A percentile compares a stretch with the other conserved stretches of the same genome.
Conservation (phyloP, 371 early-diverging fungal species). For the Globomyces sp. region DNA sequence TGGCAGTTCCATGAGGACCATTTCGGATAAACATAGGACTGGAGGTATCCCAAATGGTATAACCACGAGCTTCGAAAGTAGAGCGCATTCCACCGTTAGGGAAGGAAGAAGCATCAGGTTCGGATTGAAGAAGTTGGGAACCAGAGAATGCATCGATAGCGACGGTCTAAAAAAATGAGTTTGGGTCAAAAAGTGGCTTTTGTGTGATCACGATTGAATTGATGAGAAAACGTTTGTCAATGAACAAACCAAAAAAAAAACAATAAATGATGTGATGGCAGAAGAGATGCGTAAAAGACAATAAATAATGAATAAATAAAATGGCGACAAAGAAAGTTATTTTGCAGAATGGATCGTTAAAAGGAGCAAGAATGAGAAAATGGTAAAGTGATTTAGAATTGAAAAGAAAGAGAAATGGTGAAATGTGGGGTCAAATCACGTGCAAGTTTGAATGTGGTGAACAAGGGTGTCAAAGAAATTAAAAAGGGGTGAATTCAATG, state of each 20-base stretch:
- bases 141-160: constrained; percentile 95
- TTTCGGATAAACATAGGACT: constrained; percentile 94
- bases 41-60: constrained; percentile 96
- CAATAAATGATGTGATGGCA: too few species aligned
- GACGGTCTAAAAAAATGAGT: constrained; percentile 22
- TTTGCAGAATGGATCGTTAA: too few species aligned
- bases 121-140: constrained; percentile 93
- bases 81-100: constrained; percentile 97
- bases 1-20: constrained; percentile 86
- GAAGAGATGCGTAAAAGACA: background rate
- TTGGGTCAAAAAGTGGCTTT: background rate
- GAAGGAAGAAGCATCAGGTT: constrained; percentile 99
- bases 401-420: background rate
- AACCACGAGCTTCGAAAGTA: constrained; percentile 98
- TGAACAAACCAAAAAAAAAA: constrained; percentile 9
- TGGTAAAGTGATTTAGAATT: background rate
- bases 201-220: background rate
- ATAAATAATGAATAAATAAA: too few species aligned
- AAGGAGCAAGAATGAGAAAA: background rate
- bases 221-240: background rate
- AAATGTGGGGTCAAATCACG: background rate
- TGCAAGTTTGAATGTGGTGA: constrained; percentile 2
- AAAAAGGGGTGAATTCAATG: background rate
- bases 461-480: background rate
- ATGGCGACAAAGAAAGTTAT: too few species aligned